A percentile compares a stretch with the other conserved stretches of the same genome.
Conservation (phyloP, 371 early-diverging fungal species). For the Mortierella sp. region DNA sequence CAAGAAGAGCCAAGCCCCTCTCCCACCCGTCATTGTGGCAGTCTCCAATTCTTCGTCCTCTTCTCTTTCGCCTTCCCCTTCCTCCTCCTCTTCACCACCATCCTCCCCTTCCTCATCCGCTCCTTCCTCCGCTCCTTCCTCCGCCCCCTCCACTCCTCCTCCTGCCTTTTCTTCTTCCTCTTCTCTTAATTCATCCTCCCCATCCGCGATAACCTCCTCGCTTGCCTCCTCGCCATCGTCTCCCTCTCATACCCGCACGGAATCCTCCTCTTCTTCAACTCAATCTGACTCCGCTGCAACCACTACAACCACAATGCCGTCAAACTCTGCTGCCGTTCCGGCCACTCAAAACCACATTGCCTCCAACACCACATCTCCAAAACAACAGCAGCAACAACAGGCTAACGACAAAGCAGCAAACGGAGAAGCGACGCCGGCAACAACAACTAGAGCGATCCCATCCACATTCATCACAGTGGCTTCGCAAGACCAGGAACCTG, state of each 20-base stretch:
- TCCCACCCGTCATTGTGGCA: background rate
- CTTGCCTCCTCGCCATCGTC: background rate
- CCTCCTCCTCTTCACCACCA: background rate
- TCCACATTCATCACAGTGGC: conserved; percentile 43
- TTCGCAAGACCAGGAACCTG: conserved; percentile 20
- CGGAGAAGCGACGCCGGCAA: background rate
- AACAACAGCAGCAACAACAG: background rate
- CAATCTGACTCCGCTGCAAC: background rate
- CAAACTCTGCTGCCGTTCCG: conserved; percentile 8
- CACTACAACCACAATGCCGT: background rate
- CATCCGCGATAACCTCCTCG: background rate
- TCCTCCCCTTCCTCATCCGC: background rate
- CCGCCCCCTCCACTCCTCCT: background rate
- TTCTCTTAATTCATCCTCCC: background rate
- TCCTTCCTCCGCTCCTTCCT: conserved; percentile 6
- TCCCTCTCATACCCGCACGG: conserved; percentile 4
- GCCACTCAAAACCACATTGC: conserved; percentile 1
- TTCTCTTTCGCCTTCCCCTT: background rate
- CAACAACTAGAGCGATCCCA: conserved; percentile 15
- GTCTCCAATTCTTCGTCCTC: background rate
- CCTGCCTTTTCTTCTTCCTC: background rate
- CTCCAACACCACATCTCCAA: background rate
- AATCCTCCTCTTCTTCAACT: conserved; percentile 4
- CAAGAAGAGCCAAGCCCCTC: background rate
- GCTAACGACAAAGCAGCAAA: background rate